Percentiles rank a stretch among this genome's conserved stretches.
Conservation (phyloP, 495 filamentous ascomycete species). For the Lasiosphaeris hirsuta region DNA sequence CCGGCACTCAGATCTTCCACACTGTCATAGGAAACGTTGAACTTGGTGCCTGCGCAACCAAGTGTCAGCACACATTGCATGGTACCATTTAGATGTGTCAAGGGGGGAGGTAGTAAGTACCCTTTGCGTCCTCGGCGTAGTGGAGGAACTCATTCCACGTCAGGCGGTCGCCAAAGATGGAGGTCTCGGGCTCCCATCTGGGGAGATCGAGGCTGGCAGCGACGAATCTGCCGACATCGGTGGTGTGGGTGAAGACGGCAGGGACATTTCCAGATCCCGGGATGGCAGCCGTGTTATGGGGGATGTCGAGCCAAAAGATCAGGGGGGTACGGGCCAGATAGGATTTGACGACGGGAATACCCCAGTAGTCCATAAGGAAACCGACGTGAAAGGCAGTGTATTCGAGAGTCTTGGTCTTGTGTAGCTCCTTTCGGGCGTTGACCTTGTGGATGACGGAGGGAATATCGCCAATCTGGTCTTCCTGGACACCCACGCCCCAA, state of each 20-base stretch:
- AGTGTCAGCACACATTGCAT: neutral
- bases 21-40: slow-evolving; percentile 47
- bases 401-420: slow-evolving; percentile 34
- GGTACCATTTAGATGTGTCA: neutral
- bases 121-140: slow-evolving; percentile 45
- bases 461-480: slow-evolving; percentile 17
- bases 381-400: slow-evolving; percentile 50
- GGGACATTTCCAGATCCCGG: slow-evolving; percentile 49
- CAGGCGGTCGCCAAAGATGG: slow-evolving; percentile 44
- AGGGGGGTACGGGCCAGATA: slow-evolving; percentile 40
- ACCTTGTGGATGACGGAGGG: slow-evolving; percentile 19
- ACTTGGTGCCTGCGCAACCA: slow-evolving; percentile 40
- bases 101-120: slow-evolving; percentile 33
- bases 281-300: slow-evolving; percentile 45
- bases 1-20: slow-evolving; percentile 45
- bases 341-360: slow-evolving; percentile 43
- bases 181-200: slow-evolving; percentile 45
- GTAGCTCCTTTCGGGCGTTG: slow-evolving; percentile 19
- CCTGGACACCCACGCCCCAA: slow-evolving; percentile 30
- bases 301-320: slow-evolving; percentile 43
- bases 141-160: slow-evolving; percentile 47
- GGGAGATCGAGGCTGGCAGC: slow-evolving; percentile 42
- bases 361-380: slow-evolving; percentile 56
- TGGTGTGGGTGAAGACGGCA: slow-evolving; percentile 51
- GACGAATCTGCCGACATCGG: slow-evolving; percentile 50